Evolutionary conservation across 371 early-diverging fungal genomes (phyloP), one percentile per base, ranked within the genome.

Genomic region (Haplosporangium sp.): DNA sequence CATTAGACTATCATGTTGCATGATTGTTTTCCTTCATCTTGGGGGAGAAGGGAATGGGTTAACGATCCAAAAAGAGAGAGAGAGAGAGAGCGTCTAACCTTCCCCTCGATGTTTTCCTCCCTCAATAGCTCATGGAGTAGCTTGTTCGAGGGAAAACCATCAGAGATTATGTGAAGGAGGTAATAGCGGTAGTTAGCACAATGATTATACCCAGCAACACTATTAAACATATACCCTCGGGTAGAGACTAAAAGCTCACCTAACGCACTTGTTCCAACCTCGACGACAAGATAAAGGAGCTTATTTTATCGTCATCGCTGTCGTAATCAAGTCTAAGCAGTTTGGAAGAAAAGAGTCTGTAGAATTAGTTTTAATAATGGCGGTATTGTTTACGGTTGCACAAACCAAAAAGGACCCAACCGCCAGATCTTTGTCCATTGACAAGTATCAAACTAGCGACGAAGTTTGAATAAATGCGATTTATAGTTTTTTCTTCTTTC

Each of bases 21-120:
- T 55, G 34, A 55, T 55, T 55, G 55, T 55, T 55, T 55, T 34
- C 50, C 50, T 7, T 15, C 11, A 15, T 15, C 15, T 15, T 50
- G n/a, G 50, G 50, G 6, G 50, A 50, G n/a, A 50, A 50, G n/a
- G n/a, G 50, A 50, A 50, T 50, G 50, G n/a, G 50, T 50, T n/a
- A n/a, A 50, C 15, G 35, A 37, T 20, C 50, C 48, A 27, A 34
- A 52, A 27, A 27, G 27, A 27, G 27, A 27, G 27, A 40, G 27
- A 40, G 27, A 57, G 10, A 35, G 17, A 34, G 15, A 37, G 38
- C 9, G 57, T n/a, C 27, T 3, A 6, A 20, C 37, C 27, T 15
- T 27, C 34, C 34, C 57, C 57, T 57, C 50, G 50, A 50, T 50
- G n/a, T 57, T 35, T 5, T 27, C 15, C 20, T 34, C 57, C 38